A percentile compares a stretch with the other conserved stretches of the same genome.
Conservation (phyloP, 331 rosid genomes). For the Acacia concinna region DNA sequence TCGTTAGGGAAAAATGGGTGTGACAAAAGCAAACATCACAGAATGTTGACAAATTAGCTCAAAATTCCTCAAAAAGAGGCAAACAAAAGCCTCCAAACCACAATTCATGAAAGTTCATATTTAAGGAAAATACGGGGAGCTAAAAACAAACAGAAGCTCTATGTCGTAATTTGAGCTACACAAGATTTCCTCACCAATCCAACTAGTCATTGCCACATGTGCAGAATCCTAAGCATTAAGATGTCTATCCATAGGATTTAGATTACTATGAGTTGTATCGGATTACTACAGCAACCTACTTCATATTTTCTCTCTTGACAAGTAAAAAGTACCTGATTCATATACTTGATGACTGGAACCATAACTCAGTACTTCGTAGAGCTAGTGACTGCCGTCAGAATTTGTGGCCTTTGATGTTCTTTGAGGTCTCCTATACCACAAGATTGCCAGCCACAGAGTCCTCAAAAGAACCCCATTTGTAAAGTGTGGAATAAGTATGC, state of each 20-base stretch:
- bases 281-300: constrained; percentile 9
- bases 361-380: constrained; percentile 16
- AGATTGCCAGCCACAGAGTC: constrained; percentile 44
- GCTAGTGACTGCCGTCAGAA: constrained; percentile 26
- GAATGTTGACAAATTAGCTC: not conserved
- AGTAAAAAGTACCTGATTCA: constrained; percentile 12
- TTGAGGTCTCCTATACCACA: constrained; percentile 45
- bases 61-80: not conserved
- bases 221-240: constrained; percentile 13
- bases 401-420: constrained; percentile 28
- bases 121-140: not conserved
- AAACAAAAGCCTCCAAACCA: not conserved
- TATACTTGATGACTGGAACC: constrained; percentile 20
- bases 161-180: not conserved
- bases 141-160: not conserved
- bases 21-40: not conserved
- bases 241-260: not conserved
- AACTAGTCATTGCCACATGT: constrained; percentile 8
- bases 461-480: constrained; percentile 64
- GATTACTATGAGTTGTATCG: not conserved
- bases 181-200: constrained; percentile 24
- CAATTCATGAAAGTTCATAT: not conserved
- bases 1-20: not conserved
- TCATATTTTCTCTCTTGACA: not conserved
- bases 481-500: constrained; percentile 78